A percentile compares a stretch with the other conserved stretches of the same genome.
phyloP scores from a whole-genome alignment of 2,329 filamentous ascomycete genomes.

The Zopfia rhizophila region DNA sequence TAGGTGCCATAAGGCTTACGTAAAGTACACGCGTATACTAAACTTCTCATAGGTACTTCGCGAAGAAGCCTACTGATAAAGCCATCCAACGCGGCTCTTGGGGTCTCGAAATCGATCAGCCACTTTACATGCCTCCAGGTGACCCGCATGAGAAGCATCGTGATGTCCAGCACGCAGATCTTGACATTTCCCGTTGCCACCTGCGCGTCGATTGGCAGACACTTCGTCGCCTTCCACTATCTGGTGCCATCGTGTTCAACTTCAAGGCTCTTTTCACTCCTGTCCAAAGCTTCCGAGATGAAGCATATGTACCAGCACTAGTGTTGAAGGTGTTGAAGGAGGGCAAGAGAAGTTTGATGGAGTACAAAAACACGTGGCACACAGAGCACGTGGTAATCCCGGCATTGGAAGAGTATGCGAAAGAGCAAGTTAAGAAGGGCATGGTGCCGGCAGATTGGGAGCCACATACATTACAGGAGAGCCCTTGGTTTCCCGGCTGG shows the following conservation, averaged over 20 bases:
- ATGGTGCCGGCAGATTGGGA: constrained; percentile 72
- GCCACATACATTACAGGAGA: constrained; percentile 75
- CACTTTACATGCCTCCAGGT: constrained; percentile 78
- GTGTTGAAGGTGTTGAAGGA: constrained; percentile 75
- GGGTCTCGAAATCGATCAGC: constrained; percentile 80
- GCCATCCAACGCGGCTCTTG: constrained; percentile 87
- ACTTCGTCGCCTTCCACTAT: constrained; percentile 79
- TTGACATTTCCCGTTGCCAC: constrained; percentile 69
- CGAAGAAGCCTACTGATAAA: constrained; percentile 76
- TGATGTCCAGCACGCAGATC: constrained; percentile 64
- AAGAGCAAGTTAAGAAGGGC: constrained; percentile 73
- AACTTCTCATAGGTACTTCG: constrained; percentile 71
- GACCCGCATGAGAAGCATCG: constrained; percentile 72
- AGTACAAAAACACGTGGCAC: constrained; percentile 86
- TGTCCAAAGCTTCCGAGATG: constrained; percentile 73
- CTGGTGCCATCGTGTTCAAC: constrained; percentile 81
- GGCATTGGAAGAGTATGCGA: constrained; percentile 69
- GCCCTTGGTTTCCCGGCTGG: constrained; percentile 81
- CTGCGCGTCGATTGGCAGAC: constrained; percentile 92
- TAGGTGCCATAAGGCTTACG: constrained; percentile 51
- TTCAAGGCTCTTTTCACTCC: constrained; percentile 89
- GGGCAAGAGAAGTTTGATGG: constrained; percentile 76
- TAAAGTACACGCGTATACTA: constrained; percentile 8
- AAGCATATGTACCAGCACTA: constrained; percentile 77
- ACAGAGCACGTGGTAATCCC: constrained; percentile 78